Evolutionary conservation across 2,329 filamentous ascomycete species (phyloP).

Genomic region (Fusarium aywerte): DNA sequence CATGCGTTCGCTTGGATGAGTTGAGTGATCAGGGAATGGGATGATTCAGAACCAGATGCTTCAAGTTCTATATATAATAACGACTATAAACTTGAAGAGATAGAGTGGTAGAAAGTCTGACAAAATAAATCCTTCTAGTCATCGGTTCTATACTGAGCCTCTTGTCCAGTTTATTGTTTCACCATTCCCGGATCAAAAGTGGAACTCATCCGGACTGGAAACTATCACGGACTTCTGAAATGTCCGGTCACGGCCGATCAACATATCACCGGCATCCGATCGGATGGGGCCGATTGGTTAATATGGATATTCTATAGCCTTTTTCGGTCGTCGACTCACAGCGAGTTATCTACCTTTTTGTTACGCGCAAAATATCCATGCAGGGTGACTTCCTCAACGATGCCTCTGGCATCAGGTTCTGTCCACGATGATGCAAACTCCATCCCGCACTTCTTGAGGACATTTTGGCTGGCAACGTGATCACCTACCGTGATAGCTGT

Average conservation of each 20-base stretch:
- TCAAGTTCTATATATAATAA: slow-evolving; percentile 4
- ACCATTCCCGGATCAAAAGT: slow-evolving; percentile 13
- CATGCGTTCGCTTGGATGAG: not conserved
- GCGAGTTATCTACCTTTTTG: not conserved
- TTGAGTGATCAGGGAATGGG: too few relatives aligned
- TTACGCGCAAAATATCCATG: slow-evolving; percentile 42
- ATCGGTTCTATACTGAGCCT: not conserved
- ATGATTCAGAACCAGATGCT: not conserved
- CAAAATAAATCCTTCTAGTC: not conserved
- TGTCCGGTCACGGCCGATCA: slow-evolving; percentile 30
- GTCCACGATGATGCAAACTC: slow-evolving; percentile 56
- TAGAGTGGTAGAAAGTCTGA: not conserved
- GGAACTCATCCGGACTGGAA: slow-evolving; percentile 34
- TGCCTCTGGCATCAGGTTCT: slow-evolving; percentile 43
- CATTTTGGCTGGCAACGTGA: slow-evolving; percentile 65
- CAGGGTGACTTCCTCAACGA: slow-evolving; percentile 32
- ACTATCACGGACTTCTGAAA: slow-evolving; percentile 37
- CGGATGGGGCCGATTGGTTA: slow-evolving; percentile 23
- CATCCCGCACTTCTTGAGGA: slow-evolving; percentile 68
- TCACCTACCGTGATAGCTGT: slow-evolving; percentile 59
- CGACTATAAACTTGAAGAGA: not conserved
- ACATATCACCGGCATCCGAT: slow-evolving; percentile 2
- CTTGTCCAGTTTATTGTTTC: not conserved
- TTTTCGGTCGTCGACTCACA: slow-evolving; percentile 7
- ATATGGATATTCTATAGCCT: not conserved